Conservation (phyloP, 331 rosid genomes). For the Telfairia occidentalis region DNA sequence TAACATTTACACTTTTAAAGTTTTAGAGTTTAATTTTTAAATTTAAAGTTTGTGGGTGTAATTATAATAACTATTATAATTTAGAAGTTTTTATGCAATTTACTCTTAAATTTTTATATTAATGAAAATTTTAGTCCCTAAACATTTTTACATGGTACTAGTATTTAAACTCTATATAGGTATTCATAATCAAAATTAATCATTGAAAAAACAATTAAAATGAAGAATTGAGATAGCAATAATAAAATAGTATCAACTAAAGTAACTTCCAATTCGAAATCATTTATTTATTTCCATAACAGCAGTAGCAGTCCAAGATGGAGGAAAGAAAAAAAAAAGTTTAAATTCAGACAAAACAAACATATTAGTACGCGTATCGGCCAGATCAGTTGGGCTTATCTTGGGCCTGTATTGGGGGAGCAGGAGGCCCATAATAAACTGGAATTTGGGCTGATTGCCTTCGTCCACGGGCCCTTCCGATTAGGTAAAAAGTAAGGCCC, state of each 20-base stretch:
- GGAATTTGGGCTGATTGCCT: slow-evolving; percentile 15
- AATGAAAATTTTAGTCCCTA: too few species aligned
- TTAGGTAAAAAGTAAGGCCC: slow-evolving; percentile 40
- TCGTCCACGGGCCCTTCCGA: slow-evolving; percentile 33
- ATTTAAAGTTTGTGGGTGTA: too few species aligned
- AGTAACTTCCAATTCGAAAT: background rate
- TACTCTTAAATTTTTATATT: too few species aligned
- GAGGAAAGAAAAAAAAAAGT: background rate
- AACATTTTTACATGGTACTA: too few species aligned
- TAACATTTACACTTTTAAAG: too few species aligned
- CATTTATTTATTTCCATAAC: background rate
- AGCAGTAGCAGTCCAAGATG: background rate
- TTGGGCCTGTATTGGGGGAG: slow-evolving; percentile 34
- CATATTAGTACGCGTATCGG: background rate
- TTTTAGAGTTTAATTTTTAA: too few species aligned
- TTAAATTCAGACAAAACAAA: background rate
- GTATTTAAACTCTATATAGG: background rate
- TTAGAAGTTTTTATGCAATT: too few species aligned
- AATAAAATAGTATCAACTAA: background rate
- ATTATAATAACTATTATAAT: too few species aligned
- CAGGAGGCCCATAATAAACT: slow-evolving; percentile 34
- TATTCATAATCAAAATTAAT: too few species aligned
- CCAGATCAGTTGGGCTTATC: background rate
- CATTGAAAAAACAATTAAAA: too few species aligned
- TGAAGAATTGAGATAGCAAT: background rate